Conservation (phyloP, 2,329 filamentous ascomycete species). For the Lecanicillium sp. region DNA sequence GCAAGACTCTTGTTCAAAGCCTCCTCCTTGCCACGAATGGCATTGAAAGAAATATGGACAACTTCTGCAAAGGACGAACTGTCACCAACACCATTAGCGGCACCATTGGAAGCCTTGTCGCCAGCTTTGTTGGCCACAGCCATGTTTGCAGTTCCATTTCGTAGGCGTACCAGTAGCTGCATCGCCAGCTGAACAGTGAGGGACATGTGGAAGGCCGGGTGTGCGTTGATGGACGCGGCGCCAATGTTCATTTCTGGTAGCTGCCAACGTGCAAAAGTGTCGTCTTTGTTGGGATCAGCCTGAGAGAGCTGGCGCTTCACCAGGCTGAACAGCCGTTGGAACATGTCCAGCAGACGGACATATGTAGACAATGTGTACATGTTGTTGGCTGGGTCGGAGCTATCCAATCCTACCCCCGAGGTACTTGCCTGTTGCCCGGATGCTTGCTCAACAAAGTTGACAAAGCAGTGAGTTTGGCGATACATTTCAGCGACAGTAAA, state of each 20-base stretch:
- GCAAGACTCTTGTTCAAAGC: constrained; percentile 12
- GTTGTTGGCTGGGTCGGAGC: constrained; percentile 26
- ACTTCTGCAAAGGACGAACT: constrained; percentile 23
- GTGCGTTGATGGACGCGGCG: constrained; percentile 30
- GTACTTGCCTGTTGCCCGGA: constrained; percentile 1
- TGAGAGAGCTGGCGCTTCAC: constrained; percentile 25
- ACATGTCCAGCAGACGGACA: constrained; percentile 31
- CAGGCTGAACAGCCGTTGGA: constrained; percentile 29
- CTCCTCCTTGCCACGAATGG: constrained; percentile 13
- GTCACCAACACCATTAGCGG: constrained; percentile 8
- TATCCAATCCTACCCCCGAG: constrained; percentile 14
- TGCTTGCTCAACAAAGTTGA: constrained; percentile 6
- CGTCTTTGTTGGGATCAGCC: constrained; percentile 13
- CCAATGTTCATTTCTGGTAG: constrained; percentile 33
- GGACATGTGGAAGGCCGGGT: constrained; percentile 33
- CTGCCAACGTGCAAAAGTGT: constrained; percentile 27
- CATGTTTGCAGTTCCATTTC: constrained; percentile 21
- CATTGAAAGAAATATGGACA: constrained; percentile 15
- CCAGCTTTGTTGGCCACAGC: constrained; percentile 14
- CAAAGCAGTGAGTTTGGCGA: constrained; percentile 24
- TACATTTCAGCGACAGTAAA: constrained; percentile 35
- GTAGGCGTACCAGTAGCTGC: constrained; percentile 29
- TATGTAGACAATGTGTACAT: constrained; percentile 32
- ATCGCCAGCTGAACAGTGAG: constrained; percentile 34
- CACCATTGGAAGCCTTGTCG: constrained; percentile 5